Conservation (phyloP, 106 monocot species). For the Dendrobium chrysotoxum region DNA sequence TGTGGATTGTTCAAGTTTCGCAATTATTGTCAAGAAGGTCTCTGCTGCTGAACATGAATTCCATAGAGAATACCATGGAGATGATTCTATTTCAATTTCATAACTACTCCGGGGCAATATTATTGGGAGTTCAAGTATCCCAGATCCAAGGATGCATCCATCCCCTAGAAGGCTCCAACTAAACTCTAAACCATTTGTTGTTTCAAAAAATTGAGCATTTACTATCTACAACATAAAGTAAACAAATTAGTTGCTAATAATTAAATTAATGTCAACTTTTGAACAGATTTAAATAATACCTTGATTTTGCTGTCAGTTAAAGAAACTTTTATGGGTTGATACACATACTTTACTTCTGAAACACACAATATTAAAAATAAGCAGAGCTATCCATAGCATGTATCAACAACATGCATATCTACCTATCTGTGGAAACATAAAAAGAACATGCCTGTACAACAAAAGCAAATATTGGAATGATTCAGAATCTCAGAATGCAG, state of each 20-base stretch:
- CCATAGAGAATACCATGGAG: constrained; percentile 76
- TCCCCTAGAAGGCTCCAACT: constrained; percentile 83
- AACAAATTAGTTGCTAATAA: constrained; percentile 1
- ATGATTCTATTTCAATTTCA: constrained; percentile 40
- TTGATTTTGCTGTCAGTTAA: constrained; percentile 39
- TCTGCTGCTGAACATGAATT: constrained; percentile 46
- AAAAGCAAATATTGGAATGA: neutral
- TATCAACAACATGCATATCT: neutral
- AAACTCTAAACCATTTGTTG: constrained; percentile 61
- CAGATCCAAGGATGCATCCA: constrained; percentile 62
- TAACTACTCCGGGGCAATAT: constrained; percentile 53
- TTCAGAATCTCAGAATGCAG: neutral
- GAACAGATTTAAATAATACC: constrained; percentile 27
- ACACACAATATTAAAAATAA: constrained; percentile 11
- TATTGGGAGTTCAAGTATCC: constrained; percentile 45
- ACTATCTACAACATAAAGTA: constrained; percentile 43
- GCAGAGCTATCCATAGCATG: constrained; percentile 1
- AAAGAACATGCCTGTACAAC: neutral
- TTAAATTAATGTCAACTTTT: neutral
- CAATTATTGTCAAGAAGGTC: constrained; percentile 61
- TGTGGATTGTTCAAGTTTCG: constrained; percentile 38
- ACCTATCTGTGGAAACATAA: neutral
- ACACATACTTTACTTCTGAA: constrained; percentile 93
- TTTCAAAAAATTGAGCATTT: constrained; percentile 74
- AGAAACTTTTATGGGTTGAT: constrained; percentile 75